Conservation (phyloP, 2,329 filamentous ascomycete genomes). For the Epichloe hybrida region DNA sequence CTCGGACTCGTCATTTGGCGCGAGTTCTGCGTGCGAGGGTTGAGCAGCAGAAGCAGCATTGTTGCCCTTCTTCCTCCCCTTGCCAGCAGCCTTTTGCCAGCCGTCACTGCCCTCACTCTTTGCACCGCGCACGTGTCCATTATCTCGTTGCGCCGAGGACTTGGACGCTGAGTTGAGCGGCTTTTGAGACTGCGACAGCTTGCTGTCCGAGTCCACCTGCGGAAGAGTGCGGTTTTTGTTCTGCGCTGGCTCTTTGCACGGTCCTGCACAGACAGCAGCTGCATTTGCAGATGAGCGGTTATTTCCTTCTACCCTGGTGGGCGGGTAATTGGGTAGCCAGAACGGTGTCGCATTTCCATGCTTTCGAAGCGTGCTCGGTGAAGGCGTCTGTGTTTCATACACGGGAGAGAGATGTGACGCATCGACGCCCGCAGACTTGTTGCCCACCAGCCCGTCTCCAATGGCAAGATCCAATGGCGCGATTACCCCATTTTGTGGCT, state of each 20-base stretch:
- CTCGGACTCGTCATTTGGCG: conserved; percentile 44
- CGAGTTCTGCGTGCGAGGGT: conserved; percentile 33
- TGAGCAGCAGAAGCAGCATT: conserved; percentile 26
- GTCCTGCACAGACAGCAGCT: background rate
- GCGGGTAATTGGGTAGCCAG: conserved; percentile 14
- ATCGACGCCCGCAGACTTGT: conserved; percentile 23
- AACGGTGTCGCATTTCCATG: conserved; percentile 14
- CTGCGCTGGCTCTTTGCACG: background rate
- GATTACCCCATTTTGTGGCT: conserved; percentile 34
- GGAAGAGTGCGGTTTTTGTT: background rate
- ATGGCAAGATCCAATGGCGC: conserved; percentile 44
- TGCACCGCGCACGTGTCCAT: conserved; percentile 38
- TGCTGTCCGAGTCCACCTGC: conserved; percentile 10
- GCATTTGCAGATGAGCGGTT: background rate
- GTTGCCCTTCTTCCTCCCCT: conserved; percentile 36
- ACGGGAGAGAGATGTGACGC: conserved; percentile 54
- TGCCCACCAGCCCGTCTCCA: conserved; percentile 25
- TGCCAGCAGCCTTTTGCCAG: conserved; percentile 48
- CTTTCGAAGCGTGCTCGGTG: conserved; percentile 47
- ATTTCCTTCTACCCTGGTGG: background rate
- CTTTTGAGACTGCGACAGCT: conserved; percentile 12
- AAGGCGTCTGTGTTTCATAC: conserved; percentile 58
- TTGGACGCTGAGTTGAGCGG: conserved; percentile 12
- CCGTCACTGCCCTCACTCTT: conserved; percentile 41
- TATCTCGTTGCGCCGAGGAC: conserved; percentile 30